Percentiles rank a stretch among this genome's conserved stretches.
Conservation (phyloP, 139 green algal genomes). For the Asterochloris sp. region DNA sequence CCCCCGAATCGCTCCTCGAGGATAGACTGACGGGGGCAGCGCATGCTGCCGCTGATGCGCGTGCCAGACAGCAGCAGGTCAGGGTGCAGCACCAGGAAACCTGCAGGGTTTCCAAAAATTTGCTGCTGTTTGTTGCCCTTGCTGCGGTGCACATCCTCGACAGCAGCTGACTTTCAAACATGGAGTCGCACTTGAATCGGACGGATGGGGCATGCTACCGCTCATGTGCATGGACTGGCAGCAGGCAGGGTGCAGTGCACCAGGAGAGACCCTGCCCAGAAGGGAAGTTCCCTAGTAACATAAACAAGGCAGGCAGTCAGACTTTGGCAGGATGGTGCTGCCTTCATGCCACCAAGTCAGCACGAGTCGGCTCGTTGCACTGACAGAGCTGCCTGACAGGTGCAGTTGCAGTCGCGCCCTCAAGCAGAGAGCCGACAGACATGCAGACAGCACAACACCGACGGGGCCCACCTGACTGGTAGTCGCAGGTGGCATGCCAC, state of each 20-base stretch:
- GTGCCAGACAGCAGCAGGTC: conserved; percentile 81
- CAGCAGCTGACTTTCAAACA: neutral
- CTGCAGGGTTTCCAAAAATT: conserved; percentile 2
- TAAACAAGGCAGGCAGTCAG: no score
- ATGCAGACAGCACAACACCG: neutral
- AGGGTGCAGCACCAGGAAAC: conserved; percentile 69
- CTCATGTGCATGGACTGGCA: neutral
- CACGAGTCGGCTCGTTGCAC: neutral
- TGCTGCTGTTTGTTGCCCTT: neutral
- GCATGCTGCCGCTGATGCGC: conserved; percentile 48
- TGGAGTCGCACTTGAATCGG: neutral
- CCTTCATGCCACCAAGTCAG: neutral
- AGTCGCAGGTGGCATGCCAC: conserved; percentile 11
- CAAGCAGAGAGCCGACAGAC: no score
- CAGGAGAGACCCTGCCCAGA: neutral
- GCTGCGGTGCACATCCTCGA: neutral
- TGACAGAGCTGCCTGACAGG: neutral
- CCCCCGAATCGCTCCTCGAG: conserved; percentile 63
- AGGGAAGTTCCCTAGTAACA: no score
- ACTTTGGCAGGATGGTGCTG: neutral
- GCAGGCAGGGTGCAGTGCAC: neutral
- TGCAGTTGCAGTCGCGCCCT: neutral
- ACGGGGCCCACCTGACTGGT: neutral
- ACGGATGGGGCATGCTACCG: neutral
- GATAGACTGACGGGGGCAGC: conserved; percentile 62